These are phyloP conservation scores for Aspergillus sparsus DNA, from an alignment of 495 filamentous ascomycete species.

Conservation along the genomic window DNA sequence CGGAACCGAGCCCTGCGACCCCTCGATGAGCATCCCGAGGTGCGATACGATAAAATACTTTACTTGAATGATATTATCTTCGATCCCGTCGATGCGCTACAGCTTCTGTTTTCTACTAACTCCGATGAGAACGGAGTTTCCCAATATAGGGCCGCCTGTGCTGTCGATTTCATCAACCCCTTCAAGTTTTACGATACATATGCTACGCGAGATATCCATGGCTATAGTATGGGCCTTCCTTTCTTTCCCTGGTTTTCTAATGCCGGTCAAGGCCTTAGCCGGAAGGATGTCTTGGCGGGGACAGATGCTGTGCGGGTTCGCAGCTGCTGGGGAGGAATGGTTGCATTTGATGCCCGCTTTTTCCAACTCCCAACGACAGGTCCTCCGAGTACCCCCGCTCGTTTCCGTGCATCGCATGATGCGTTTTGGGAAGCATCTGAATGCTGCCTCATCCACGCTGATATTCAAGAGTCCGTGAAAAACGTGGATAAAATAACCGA, in stretches of 20 bases:
- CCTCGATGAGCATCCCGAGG: slow-evolving; percentile 49
- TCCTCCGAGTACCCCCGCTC: slow-evolving; percentile 40
- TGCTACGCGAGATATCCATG: slow-evolving; percentile 73
- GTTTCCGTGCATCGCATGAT: slow-evolving; percentile 66
- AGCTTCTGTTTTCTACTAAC: slow-evolving; percentile 78
- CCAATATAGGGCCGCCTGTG: slow-evolving; percentile 76
- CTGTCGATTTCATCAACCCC: slow-evolving; percentile 72
- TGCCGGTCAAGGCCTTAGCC: slow-evolving; percentile 56
- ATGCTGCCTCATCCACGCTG: slow-evolving; percentile 76
- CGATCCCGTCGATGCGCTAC: slow-evolving; percentile 65
- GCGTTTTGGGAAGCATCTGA: slow-evolving; percentile 76
- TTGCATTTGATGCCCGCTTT: slow-evolving; percentile 71
- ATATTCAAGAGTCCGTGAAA: slow-evolving; percentile 53
- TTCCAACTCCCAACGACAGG: slow-evolving; percentile 44
- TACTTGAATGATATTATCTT: slow-evolving; percentile 80
- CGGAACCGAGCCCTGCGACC: slow-evolving; percentile 73
- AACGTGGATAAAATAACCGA: slow-evolving; percentile 45
- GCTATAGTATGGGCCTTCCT: slow-evolving; percentile 67
- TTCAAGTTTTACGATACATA: slow-evolving; percentile 84
- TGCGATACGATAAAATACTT: slow-evolving; percentile 64
- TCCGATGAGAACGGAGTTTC: slow-evolving; percentile 54
- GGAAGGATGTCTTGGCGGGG: slow-evolving; percentile 59
- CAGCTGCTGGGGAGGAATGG: slow-evolving; percentile 83
- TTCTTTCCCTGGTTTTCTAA: slow-evolving; percentile 74
- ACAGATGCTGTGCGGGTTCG: slow-evolving; percentile 71